Base-by-base conservation (phyloP, 495 filamentous ascomycete species). In the Neurospora tetrasperma region DNA sequence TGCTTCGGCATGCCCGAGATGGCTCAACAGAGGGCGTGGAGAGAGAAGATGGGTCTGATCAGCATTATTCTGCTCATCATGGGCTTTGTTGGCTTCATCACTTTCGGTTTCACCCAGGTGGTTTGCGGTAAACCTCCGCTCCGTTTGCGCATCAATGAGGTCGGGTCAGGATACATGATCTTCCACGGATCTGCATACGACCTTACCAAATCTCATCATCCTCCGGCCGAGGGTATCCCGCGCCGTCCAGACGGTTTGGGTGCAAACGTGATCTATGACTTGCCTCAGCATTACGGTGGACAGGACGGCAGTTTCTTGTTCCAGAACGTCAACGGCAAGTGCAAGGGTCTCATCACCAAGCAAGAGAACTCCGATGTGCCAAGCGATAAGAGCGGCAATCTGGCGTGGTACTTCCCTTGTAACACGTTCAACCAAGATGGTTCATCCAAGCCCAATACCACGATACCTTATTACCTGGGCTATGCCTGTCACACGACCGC, bases 351-450 rank as follows among this genome's bases (percentile, higher is more conserved):
- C 7, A 97, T 99, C 77, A 97, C 87, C 3, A 82, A 85, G 0
- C 87, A 89, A 4, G 82, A 86, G 3, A 86, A 83, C 27, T 95
- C 95, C 4, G 90, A 91, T 76, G 89, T 99, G 12, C 94, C 94
- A 2, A 92, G 90, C 0, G 89, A 97, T 76, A 82, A 78, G 3
- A 84, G 86, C 70, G 89, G 90, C 3, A 88, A 97, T 73, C 83
- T 99, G 71, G 96, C 91, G 0, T 99, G 96, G 94, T 99, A 99
- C 80, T 97, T 98, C 79, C 96, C 96, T 0, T 99, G 96, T 85
- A 89, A 84, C 10, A 85, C 92, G 5, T 97, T 94, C 86, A 95
- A 94, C 71, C 96, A 97, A 77, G 96, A 99, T 79, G 96, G 96
- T 14, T 97, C 94, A 14, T 89, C 86, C 20, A 82, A 86, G 70